These are phyloP conservation scores for Massariosphaeria phaeospora DNA, from an alignment of 495 filamentous ascomycete genomes.

Conservation along the genomic window DNA sequence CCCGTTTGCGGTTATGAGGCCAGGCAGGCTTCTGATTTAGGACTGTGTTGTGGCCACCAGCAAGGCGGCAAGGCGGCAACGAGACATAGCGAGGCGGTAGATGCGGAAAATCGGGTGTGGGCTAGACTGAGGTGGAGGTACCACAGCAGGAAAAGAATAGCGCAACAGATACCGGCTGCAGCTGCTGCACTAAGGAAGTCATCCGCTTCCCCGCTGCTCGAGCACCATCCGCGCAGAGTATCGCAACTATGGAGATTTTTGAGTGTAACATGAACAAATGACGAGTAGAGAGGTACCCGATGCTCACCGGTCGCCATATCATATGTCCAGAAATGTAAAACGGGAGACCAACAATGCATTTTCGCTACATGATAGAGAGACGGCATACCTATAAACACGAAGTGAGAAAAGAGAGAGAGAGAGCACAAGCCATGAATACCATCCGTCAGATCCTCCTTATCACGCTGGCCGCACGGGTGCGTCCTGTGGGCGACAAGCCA, in stretches of 20 bases:
- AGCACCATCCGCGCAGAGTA: neutral
- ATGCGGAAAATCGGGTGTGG: neutral
- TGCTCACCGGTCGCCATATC: too few species aligned
- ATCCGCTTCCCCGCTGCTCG: conserved; percentile 6
- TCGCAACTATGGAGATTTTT: neutral
- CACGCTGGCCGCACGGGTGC: conserved; percentile 4
- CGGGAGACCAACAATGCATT: conserved; percentile 25
- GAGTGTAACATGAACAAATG: neutral
- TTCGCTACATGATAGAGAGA: conserved; percentile 27
- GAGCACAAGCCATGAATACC: conserved; percentile 17
- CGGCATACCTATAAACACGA: conserved; percentile 31
- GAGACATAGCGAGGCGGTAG: neutral
- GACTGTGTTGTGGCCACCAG: neutral
- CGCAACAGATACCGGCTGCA: too few species aligned
- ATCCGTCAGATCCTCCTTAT: conserved; percentile 13
- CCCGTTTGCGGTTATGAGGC: neutral
- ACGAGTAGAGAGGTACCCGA: neutral
- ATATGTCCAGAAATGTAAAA: neutral
- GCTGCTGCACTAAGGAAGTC: neutral
- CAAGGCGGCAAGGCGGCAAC: neutral
- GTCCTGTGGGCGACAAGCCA: conserved; percentile 16
- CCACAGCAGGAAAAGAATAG: neutral
- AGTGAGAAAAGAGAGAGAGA: conserved; percentile 24
- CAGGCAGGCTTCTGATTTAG: neutral
- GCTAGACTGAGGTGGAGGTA: neutral